Base-by-base conservation (phyloP, 2,329 filamentous ascomycete genomes). In the Sarocladiaceae sp. region DNA sequence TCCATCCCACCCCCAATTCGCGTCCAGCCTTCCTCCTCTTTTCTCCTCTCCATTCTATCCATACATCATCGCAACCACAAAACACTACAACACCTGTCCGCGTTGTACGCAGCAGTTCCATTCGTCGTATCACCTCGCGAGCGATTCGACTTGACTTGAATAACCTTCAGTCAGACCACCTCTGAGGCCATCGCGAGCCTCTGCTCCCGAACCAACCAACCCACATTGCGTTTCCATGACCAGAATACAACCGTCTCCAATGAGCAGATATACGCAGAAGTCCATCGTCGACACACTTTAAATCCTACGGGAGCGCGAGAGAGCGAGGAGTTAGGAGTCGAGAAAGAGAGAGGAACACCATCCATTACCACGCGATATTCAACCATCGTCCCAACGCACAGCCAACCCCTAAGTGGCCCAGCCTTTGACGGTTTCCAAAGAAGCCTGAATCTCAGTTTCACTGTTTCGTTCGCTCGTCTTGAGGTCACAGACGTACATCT, bases 251-350 rank as follows among this genome's bases (percentile, higher is more conserved):
- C 51, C 58, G 54, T 58, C 54, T 59, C 65, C 62, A 67, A 82
- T 82, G 78, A 80, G 67, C 65, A 73, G 57, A 55, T 62, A 55
- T 53, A 65, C 62, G 55, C 59, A 54, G 67, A 52, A 71, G 70
- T 72, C 71, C 70, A 66, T 61, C 61, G 68, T 68, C 71, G 75
- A 74, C 77, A 82, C 78, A 73, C 80, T 83, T 82, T 83, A 78
- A 83, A 78, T 67, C 74, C 72, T 71, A 81, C 78, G 79, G 76
- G 76, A 79, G 72, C 69, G 74, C 72, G 73, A 69, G 73, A 72
- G 73, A 77, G 74, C 66, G 74, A 78, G 73, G 63, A 66, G 60
- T 59, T 55, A 63, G 66, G 60, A 63, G 60, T 58, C 50, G 56
- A 62, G 56, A 62, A 57, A 53, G 49, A 52, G 48, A 53, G 42